Percentiles rank a stretch among this genome's conserved stretches.
These are phyloP conservation scores for Phaeotremella skinneri DNA, from an alignment of 768 basidiomycete species.

Conservation along the genomic window DNA sequence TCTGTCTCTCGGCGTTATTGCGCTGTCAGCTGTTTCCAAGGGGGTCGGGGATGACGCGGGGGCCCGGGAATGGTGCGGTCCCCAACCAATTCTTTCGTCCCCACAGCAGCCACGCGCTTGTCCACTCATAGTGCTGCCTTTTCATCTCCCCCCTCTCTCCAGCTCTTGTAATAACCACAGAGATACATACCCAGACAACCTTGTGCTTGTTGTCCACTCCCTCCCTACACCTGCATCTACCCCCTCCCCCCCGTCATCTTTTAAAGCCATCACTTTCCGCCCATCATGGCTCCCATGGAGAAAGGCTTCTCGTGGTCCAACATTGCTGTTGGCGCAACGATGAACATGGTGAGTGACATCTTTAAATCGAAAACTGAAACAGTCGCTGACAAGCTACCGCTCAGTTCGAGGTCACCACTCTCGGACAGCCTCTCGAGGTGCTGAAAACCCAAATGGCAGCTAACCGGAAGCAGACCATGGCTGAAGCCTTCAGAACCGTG, in stretches of 20 bases:
- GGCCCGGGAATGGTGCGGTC: too few relatives aligned
- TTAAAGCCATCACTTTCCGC: neutral
- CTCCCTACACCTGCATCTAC: neutral
- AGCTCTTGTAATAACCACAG: too few relatives aligned
- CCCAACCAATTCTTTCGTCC: too few relatives aligned
- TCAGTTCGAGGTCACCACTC: slow-evolving; percentile 79
- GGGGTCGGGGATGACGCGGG: too few relatives aligned
- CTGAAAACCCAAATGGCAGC: slow-evolving; percentile 99
- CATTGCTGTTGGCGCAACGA: slow-evolving; percentile 67
- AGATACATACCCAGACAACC: too few relatives aligned
- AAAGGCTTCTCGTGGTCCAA: slow-evolving; percentile 53
- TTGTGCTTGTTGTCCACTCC: neutral
- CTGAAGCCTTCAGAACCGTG: slow-evolving; percentile 75
- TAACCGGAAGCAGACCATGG: slow-evolving; percentile 87
- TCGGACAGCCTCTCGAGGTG: slow-evolving; percentile 97
- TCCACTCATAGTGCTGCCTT: too few relatives aligned
- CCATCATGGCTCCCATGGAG: slow-evolving; percentile 59
- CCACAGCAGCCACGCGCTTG: too few relatives aligned
- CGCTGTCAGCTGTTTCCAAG: too few relatives aligned
- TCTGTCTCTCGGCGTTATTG: too few relatives aligned
- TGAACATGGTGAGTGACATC: slow-evolving; percentile 89
- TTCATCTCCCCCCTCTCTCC: too few relatives aligned
- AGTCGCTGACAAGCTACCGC: neutral
- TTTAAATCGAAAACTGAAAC: neutral
- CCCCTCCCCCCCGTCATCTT: neutral